Conservation (phyloP, 768 basidiomycete genomes). For the Boletus patriciae region DNA sequence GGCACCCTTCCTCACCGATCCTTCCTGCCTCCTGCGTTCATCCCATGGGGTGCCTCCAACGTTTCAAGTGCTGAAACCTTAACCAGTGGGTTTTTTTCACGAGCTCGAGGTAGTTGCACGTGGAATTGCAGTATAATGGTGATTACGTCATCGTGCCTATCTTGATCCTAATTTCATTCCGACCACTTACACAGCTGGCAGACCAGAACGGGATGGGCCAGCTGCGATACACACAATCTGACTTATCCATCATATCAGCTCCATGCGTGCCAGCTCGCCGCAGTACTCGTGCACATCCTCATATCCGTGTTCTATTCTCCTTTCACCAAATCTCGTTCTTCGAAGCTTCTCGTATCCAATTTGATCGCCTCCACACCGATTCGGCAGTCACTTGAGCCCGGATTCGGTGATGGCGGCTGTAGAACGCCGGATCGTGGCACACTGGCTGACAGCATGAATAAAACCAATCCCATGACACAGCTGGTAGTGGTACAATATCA, state of each 20-base stretch:
- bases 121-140: slow-evolving; percentile 9
- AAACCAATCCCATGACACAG: neutral
- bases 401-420: slow-evolving; percentile 15
- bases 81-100: slow-evolving; percentile 8
- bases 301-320: slow-evolving; percentile 16
- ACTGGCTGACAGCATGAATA: slow-evolving; percentile 5
- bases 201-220: slow-evolving; percentile 1
- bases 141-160: slow-evolving; percentile 32
- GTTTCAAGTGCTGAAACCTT: neutral
- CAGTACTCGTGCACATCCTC: slow-evolving; percentile 9
- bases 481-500: neutral
- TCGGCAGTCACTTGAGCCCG: neutral
- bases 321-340: slow-evolving; percentile 1
- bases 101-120: slow-evolving; percentile 17
- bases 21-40: neutral
- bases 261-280: slow-evolving; percentile 1
- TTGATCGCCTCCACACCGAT: slow-evolving; percentile 1
- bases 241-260: neutral
- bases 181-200: slow-evolving; percentile 12
- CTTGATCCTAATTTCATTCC: slow-evolving; percentile 23
- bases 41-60: neutral
- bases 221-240: neutral
- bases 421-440: slow-evolving; percentile 6
- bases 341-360: slow-evolving; percentile 1
- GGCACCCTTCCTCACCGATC: neutral